Conservation (phyloP, 2,329 filamentous ascomycete genomes). For the Capronia americana region DNA sequence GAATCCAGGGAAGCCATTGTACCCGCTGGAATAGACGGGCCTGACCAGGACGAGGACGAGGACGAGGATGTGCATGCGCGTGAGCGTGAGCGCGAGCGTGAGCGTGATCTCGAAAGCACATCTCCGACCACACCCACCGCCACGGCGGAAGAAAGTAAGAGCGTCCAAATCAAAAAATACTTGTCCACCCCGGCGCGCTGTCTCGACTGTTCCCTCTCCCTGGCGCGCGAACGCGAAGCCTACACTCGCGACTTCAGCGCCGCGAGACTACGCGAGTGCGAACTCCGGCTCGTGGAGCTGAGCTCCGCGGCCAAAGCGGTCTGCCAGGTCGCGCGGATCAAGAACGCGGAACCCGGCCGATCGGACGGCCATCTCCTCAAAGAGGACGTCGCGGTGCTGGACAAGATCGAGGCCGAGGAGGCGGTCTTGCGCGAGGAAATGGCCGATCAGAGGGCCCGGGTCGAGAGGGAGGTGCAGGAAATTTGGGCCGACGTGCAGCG, state of each 20-base stretch:
- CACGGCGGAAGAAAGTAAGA: not conserved
- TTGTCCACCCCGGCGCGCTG: conserved; percentile 15
- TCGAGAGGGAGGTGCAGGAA: conserved; percentile 8
- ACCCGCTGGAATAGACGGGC: not conserved
- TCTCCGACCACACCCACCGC: not conserved
- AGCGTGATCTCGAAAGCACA: not conserved
- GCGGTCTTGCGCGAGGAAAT: not conserved
- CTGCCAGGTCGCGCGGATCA: not conserved
- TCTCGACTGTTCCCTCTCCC: conserved; percentile 24
- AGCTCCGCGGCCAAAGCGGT: conserved; percentile 3
- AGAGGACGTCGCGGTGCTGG: not conserved
- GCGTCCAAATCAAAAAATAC: conserved; percentile 8
- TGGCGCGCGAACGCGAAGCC: conserved; percentile 10
- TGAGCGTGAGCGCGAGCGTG: not conserved
- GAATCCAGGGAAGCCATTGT: not conserved
- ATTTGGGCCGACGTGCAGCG: conserved; percentile 17
- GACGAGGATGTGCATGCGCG: not conserved
- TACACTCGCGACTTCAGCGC: conserved; percentile 4
- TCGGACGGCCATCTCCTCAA: not conserved
- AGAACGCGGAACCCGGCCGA: not conserved
- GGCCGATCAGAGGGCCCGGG: not conserved
- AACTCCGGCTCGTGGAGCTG: conserved; percentile 2
- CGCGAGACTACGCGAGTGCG: not conserved
- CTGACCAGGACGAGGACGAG: not conserved
- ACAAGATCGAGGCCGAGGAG: conserved; percentile 7